A percentile compares a stretch with the other conserved stretches of the same genome.
phyloP scores from a whole-genome alignment of 352 stramenopile species.

The Phytopythium boreale region DNA sequence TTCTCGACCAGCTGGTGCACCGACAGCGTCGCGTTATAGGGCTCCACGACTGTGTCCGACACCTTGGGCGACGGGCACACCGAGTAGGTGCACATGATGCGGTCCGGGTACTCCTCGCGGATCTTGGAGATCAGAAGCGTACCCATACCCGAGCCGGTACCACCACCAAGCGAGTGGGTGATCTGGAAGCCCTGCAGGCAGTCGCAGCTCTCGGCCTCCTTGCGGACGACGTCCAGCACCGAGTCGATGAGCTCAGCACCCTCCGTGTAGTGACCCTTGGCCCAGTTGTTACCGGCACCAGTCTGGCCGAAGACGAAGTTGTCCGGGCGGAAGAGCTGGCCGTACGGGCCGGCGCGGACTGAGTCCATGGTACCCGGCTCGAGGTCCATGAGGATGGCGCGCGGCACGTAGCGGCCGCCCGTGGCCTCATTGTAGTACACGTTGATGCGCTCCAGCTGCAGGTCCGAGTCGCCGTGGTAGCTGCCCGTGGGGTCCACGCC shows the following conservation, averaged over 20 bases:
- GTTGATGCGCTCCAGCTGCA: conserved; percentile 98
- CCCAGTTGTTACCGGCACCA: conserved; percentile 99
- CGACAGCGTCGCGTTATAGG: conserved; percentile 99
- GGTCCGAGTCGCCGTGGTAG: conserved; percentile 95
- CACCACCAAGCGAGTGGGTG: conserved; percentile 98
- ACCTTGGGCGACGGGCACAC: conserved; percentile 98
- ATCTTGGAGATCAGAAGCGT: conserved; percentile 99
- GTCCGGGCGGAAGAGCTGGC: conserved; percentile 97
- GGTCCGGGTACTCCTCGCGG: conserved; percentile 98
- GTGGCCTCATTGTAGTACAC: conserved; percentile 99
- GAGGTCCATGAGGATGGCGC: conserved; percentile 98
- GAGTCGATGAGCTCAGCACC: conserved; percentile 98
- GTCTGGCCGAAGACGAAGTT: conserved; percentile 99
- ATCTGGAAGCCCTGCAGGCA: conserved; percentile 99
- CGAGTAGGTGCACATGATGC: conserved; percentile 99
- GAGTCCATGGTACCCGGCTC: conserved; percentile 99
- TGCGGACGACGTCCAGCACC: conserved; percentile 98
- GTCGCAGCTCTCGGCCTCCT: conserved; percentile 98
- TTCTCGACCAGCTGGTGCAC: conserved; percentile 99
- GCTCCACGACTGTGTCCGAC: conserved; percentile 98
- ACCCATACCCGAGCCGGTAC: conserved; percentile 98
- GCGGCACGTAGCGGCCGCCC: conserved; percentile 95
- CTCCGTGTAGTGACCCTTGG: conserved; percentile 99
- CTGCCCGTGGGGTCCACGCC: conserved; percentile 90
- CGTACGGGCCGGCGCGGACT: conserved; percentile 94